Base-by-base conservation (phyloP, 495 filamentous ascomycete species). In the Aspergillus kassunensis region DNA sequence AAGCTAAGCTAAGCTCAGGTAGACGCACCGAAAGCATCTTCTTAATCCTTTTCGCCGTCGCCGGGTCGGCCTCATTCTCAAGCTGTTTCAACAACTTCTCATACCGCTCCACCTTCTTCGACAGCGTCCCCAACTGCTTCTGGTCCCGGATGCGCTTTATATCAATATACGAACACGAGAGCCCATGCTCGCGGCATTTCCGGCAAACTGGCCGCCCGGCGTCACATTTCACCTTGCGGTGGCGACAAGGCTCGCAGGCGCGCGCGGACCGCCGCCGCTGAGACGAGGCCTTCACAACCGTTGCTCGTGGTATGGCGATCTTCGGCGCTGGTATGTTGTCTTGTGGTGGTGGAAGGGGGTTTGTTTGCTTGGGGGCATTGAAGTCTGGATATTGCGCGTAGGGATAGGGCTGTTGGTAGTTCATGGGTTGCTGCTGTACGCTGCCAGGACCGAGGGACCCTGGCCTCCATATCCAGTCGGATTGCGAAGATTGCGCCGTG, bases 201-300 rank as follows among this genome's bases (percentile, higher is more conserved):
- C 68, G 65, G 64, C 82, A 86, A 2, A 35, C 44, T 3, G 82
- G 82, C 54, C 68, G 63, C n/a, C 58, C 69, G 20, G 79, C 80
- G 47, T 76, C 78, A 54, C 81, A 84, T 60, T 83, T 85, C 51
- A 79, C 77, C 57, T 85, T 85, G 35, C 86, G 75, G 56, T 84
- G 80, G 25, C 86, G 73, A 67, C 86, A 90, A 19, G 85, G 80
- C 76, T 87, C 87, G 59, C 86, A 90, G 15, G 86, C 86, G 25
- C 75, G 71, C 0, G 66, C 63, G 6, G 75, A 72, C n/a, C 76
- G 71, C 11, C 61, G 66, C 20, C 64, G 66, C 16, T 58, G 56
- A 6, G 36, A 44, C 0, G 49, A 24, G 0, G 39, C 31, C 4
- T 23, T 55, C 4, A 51, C 12, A 0, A 36, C 21, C 0, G 61